Evolutionary conservation across 768 basidiomycete genomes (phyloP).

Genomic region (Boletus sp.): DNA sequence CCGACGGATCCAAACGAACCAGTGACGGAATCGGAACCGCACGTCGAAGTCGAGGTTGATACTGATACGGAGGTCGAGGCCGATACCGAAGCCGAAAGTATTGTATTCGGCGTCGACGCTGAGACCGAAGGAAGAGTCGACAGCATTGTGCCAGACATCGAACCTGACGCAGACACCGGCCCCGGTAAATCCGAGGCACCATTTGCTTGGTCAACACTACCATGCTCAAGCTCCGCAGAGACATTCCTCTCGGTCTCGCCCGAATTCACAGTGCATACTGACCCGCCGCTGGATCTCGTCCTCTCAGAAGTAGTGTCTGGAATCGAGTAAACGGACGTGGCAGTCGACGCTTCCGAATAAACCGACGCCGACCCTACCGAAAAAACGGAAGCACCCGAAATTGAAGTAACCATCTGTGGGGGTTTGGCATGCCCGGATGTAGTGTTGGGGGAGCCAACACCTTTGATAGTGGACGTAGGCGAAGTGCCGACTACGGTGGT

Average conservation of each 20-base stretch:
- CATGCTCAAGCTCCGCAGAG: conserved; percentile 10
- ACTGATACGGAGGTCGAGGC: conserved; percentile 14
- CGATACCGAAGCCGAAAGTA: conserved; percentile 12
- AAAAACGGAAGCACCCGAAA: conserved; percentile 27
- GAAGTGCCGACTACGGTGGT: conserved; percentile 2
- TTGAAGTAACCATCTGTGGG: conserved; percentile 18
- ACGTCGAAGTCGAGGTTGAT: conserved; percentile 15
- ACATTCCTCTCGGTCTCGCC: conserved; percentile 19
- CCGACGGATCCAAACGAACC: conserved; percentile 17
- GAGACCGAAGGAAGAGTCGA: not conserved
- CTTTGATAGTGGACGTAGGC: not conserved
- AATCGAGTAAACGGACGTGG: conserved; percentile 20
- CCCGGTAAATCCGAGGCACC: not conserved
- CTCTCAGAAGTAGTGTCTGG: conserved; percentile 2
- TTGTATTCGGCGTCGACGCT: conserved; percentile 1
- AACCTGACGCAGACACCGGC: not conserved
- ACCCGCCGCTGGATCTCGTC: conserved; percentile 13
- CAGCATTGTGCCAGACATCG: conserved; percentile 2
- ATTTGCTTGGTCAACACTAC: conserved; percentile 2
- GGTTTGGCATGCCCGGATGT: conserved; percentile 20
- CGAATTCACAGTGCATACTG: conserved; percentile 7
- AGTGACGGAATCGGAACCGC: conserved; percentile 3
- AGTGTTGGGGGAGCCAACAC: not conserved
- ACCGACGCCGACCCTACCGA: conserved; percentile 26
- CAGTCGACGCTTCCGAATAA: conserved; percentile 29